Evolutionary conservation across 208 protist species (phyloP).

Genomic region (Trypanosoma melophagium): DNA sequence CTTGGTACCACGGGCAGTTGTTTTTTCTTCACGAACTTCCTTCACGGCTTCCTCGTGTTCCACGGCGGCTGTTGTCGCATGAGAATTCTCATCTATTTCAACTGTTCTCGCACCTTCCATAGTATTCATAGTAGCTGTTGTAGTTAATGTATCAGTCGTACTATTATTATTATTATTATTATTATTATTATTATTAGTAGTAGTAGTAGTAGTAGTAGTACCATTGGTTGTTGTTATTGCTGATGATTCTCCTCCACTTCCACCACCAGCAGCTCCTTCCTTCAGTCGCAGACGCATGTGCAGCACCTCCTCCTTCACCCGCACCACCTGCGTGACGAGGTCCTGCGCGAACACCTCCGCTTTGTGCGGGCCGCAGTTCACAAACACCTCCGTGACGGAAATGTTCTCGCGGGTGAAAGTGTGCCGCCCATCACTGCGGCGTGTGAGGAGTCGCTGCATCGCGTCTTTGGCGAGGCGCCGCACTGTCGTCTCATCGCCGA

Average conservation of each 20-base stretch:
- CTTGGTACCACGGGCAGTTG: not conserved
- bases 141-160: not conserved
- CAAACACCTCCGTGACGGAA: conserved; percentile 72
- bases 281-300: conserved; percentile 54
- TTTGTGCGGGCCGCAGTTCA: conserved; percentile 50
- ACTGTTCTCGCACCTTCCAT: not conserved
- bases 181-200: not conserved
- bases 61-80: not conserved
- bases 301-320: conserved; percentile 71
- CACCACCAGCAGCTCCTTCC: not conserved
- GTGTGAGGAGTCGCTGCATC: conserved; percentile 74
- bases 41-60: not conserved
- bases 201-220: not conserved
- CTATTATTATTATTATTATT: not conserved
- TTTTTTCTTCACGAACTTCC: not conserved
- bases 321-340: conserved; percentile 42
- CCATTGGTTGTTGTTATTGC: not conserved
- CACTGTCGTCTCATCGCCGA: conserved; percentile 65
- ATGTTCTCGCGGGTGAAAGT: conserved; percentile 32
- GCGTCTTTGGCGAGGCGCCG: conserved; percentile 78
- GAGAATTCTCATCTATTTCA: not conserved
- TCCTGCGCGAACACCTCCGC: conserved; percentile 80
- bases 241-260: not conserved
- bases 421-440: conserved; percentile 22
- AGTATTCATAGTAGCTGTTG: not conserved